Percentiles rank a stretch among this genome's conserved stretches.
Evolutionary conservation across 192 early-diverging fungal species (phyloP).

Genomic region (Rhizoclosmatium globosum): DNA sequence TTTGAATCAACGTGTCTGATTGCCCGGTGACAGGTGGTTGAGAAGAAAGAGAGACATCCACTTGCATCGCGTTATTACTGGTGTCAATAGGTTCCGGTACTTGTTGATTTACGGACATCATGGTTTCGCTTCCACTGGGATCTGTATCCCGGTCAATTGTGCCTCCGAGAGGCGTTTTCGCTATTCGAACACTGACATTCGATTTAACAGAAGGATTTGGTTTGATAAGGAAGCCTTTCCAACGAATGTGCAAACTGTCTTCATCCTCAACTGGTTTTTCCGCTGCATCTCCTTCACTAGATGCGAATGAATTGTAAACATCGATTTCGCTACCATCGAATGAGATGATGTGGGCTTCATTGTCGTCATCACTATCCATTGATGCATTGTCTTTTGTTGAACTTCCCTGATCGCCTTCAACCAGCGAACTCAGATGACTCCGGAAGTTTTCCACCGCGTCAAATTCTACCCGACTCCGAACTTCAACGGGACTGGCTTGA

Average conservation of each 20-base stretch:
- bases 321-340: slow-evolving; percentile 20
- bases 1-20: background rate
- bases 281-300: background rate
- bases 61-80: background rate
- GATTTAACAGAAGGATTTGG: background rate
- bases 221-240: slow-evolving; percentile 20
- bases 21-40: background rate
- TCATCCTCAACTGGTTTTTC: background rate
- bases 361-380: background rate
- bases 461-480: background rate
- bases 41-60: background rate
- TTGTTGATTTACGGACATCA: background rate
- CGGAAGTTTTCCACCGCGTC: slow-evolving; percentile 23
- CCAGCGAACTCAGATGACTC: background rate
- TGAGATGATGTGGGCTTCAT: background rate
- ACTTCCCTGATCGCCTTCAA: slow-evolving; percentile 16
- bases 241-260: background rate
- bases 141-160: background rate
- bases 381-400: background rate
- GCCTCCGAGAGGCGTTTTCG: background rate
- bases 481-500: background rate
- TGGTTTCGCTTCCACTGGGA: background rate
- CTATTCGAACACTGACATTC: background rate
- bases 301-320: slow-evolving; percentile 4
- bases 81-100: background rate